phyloP scores from a whole-genome alignment of 2,329 filamentous ascomycete species.

The Pezicula neosporulosa region DNA sequence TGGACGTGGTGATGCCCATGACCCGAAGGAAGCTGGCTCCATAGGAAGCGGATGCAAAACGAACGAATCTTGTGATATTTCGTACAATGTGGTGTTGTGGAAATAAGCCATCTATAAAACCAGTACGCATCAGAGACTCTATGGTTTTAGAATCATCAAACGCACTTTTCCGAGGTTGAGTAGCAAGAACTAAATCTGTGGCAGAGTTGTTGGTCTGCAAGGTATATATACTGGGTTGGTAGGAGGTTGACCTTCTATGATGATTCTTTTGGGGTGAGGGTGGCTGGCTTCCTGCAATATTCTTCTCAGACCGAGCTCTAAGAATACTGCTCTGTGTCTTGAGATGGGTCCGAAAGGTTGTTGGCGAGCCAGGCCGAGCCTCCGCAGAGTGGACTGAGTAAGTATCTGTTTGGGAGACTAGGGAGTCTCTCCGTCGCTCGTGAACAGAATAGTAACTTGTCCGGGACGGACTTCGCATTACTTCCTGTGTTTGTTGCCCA shows the following conservation, averaged over 20 bases:
- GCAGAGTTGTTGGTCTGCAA: conserved; percentile 43
- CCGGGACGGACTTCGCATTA: conserved; percentile 38
- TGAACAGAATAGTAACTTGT: conserved; percentile 48
- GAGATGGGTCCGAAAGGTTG: conserved; percentile 25
- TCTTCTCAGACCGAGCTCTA: conserved; percentile 32
- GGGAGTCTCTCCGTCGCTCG: conserved; percentile 48
- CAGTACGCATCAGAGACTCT: conserved; percentile 35
- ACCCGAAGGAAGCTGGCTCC: conserved; percentile 60
- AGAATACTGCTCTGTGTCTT: conserved; percentile 26
- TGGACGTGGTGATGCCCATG: conserved; percentile 57
- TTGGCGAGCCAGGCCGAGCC: conserved; percentile 42
- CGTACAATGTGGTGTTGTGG: conserved; percentile 55
- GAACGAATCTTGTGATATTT: conserved; percentile 63
- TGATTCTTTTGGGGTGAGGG: conserved; percentile 21
- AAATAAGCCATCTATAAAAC: conserved; percentile 55
- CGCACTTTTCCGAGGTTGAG: conserved; percentile 27
- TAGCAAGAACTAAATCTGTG: conserved; percentile 23
- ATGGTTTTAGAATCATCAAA: conserved; percentile 23
- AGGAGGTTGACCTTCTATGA: conserved; percentile 25
- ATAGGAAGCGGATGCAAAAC: conserved; percentile 64
- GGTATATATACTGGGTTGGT: conserved; percentile 54
- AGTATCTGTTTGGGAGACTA: conserved; percentile 53
- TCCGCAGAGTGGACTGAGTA: conserved; percentile 48
- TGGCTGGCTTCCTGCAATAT: conserved; percentile 19
- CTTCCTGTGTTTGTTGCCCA: conserved; percentile 10